phyloP scores from a whole-genome alignment of 2,329 filamentous ascomycete species.

The Fusarium sp. region DNA sequence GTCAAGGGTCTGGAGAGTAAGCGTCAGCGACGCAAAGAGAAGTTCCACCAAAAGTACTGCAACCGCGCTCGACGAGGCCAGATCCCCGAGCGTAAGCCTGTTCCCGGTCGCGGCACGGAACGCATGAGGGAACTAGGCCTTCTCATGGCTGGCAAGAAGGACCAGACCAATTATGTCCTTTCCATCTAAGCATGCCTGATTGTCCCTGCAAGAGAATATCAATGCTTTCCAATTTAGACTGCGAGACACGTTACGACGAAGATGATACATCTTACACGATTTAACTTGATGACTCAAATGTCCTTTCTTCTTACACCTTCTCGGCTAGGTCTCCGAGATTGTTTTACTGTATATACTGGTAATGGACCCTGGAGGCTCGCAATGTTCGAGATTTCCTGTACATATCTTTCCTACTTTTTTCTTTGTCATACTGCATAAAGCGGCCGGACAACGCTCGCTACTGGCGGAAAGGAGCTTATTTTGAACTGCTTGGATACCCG shows the following conservation, averaged over 20 bases:
- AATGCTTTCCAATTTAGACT: slow-evolving; percentile 11
- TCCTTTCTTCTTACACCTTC: slow-evolving; percentile 18
- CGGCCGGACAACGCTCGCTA: slow-evolving; percentile 41
- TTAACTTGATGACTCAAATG: slow-evolving; percentile 30
- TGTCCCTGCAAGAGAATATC: slow-evolving; percentile 6
- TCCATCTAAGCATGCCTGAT: slow-evolving; percentile 64
- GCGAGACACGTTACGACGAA: slow-evolving; percentile 26
- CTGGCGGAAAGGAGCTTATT: slow-evolving; percentile 29
- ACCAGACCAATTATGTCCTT: slow-evolving; percentile 79
- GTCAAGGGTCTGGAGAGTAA: slow-evolving; percentile 96
- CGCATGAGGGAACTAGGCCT: slow-evolving; percentile 86
- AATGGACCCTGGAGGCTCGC: slow-evolving; percentile 7
- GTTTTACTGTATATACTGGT: slow-evolving; percentile 36
- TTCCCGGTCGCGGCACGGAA: slow-evolving; percentile 88
- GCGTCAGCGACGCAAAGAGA: slow-evolving; percentile 90
- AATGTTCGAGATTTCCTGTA: slow-evolving; percentile 29
- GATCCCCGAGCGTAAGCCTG: slow-evolving; percentile 69
- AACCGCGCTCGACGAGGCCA: slow-evolving; percentile 79
- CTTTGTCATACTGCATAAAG: slow-evolving; percentile 37
- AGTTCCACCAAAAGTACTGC: slow-evolving; percentile 89
- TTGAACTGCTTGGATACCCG: slow-evolving; percentile 47
- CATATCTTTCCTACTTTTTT: slow-evolving; percentile 28
- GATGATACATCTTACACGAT: slow-evolving; percentile 31
- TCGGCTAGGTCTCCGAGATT: slow-evolving; percentile 26
- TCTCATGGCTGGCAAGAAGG: slow-evolving; percentile 83